Base-by-base conservation (phyloP, 371 early-diverging fungal genomes). In the Circinella minor region DNA sequence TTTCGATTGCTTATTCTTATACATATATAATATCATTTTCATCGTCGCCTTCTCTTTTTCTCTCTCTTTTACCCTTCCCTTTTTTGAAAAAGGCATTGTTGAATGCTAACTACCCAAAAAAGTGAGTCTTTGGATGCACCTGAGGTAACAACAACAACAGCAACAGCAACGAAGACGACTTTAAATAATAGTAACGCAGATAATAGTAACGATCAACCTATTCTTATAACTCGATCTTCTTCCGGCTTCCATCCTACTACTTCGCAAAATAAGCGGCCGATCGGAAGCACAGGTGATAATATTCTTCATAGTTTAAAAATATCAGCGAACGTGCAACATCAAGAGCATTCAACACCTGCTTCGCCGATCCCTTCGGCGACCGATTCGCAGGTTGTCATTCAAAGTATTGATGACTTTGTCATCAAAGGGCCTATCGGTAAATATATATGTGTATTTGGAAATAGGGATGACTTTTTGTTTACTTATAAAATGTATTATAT, bases 341-440 rank as follows among this genome's bases (percentile, higher is more conserved):
- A 54, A 18, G 65, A 65, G 36, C 54, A 49, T 18, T 65, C 65
- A 7, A 65, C 51, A 17, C 65, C 65, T 0, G 65, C 51, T 4
- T 65, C 63, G 34, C 63, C 63, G 47, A 63, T 63, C 61, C 63
- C 70, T 39, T 69, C 62, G 55, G 48, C 63, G 8, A 46, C 63
- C 10, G 63, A 63, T 38, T 13, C 36, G 20, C 36, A 46, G 34
- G 48, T 47, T 37, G 34, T 65, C 51, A 65, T 65, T 46, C 55
- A 70, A 18, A 77, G 75, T 11, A 72, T 81, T n/a, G 83, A 83
- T 27, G 81, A 83, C 62, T 83, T 80, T 74, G 78, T 77, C 9
- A 69, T 83, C 20, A 77, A 72, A 39, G 75, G 75, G 37, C 67
- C 81, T 3, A 83, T 83, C 55, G 83, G 83, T 82, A 75, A 46